These are phyloP conservation scores for Metschnikowia aberdeeniae DNA, from an alignment of 805 yeast genomes.

Conservation along the genomic window DNA sequence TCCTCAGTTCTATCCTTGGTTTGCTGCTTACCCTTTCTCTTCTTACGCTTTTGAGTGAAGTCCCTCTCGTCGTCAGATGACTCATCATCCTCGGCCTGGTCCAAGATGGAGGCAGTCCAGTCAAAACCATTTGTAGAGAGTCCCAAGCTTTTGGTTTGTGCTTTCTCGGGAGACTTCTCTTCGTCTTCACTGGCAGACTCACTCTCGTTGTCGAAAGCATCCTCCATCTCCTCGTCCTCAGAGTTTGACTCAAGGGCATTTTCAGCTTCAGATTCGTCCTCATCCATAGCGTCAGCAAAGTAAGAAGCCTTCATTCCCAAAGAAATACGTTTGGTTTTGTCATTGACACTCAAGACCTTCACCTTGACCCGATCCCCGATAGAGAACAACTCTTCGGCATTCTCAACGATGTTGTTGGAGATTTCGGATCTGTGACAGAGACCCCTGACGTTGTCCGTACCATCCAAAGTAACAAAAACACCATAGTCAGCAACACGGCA, in stretches of 20 bases:
- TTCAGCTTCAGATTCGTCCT: slow-evolving; percentile 19
- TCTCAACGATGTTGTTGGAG: slow-evolving; percentile 61
- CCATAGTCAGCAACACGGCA: slow-evolving; percentile 82
- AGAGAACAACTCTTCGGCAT: slow-evolving; percentile 64
- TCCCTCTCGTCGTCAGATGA: slow-evolving; percentile 55
- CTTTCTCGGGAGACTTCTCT: slow-evolving; percentile 15
- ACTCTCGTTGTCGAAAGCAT: slow-evolving; percentile 27
- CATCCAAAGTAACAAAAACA: slow-evolving; percentile 79
- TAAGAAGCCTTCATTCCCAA: slow-evolving; percentile 95
- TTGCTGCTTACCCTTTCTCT: slow-evolving; percentile 45
- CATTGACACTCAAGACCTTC: slow-evolving; percentile 61
- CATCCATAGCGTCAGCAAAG: slow-evolving; percentile 46
- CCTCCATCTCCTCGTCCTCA: slow-evolving; percentile 30
- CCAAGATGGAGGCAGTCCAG: slow-evolving; percentile 90
- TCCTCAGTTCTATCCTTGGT: slow-evolving; percentile 83
- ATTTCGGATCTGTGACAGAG: slow-evolving; percentile 84
- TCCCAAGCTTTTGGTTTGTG: slow-evolving; percentile 37
- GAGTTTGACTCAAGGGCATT: slow-evolving; percentile 9
- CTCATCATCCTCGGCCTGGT: slow-evolving; percentile 63
- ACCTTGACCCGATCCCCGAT: slow-evolving; percentile 92
- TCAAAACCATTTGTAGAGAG: slow-evolving; percentile 86
- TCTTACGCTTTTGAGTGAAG: slow-evolving; percentile 46
- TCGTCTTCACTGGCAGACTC: slow-evolving; percentile 28
- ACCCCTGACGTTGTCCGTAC: slow-evolving; percentile 72
- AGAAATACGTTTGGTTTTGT: slow-evolving; percentile 68